Evolutionary conservation across 768 basidiomycete genomes (phyloP).

Genomic region (Mrakia blollopis): DNA sequence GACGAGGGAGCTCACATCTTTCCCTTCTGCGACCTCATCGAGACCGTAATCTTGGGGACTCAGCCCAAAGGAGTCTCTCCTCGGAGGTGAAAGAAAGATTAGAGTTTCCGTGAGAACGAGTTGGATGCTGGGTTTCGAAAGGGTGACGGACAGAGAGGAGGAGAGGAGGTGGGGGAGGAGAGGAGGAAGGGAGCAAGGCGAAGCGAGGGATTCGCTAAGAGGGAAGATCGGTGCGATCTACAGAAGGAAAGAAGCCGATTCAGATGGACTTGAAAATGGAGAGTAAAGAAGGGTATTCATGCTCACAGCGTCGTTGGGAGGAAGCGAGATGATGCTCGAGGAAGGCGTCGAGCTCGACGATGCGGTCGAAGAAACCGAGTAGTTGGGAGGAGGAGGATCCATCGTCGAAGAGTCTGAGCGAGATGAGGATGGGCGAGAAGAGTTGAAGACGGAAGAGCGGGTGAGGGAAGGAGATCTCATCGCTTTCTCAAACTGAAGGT

Average conservation of each 20-base stretch:
- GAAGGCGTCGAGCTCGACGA: conserved; percentile 3
- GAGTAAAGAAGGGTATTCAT: too few species aligned
- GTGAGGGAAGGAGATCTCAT: too few species aligned
- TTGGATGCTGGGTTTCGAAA: not conserved
- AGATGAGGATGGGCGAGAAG: too few species aligned
- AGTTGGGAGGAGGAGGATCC: not conserved
- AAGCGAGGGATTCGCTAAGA: not conserved
- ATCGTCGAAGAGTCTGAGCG: too few species aligned
- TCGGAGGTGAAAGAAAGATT: not conserved
- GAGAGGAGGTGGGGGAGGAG: not conserved
- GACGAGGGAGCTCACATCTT: not conserved
- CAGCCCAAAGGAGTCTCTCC: not conserved
- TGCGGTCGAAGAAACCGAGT: not conserved
- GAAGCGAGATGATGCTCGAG: too few species aligned
- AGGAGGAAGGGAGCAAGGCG: not conserved
- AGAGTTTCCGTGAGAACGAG: not conserved
- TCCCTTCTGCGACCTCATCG: not conserved
- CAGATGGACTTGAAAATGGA: not conserved
- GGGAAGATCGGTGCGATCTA: not conserved
- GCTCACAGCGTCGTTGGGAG: too few species aligned
- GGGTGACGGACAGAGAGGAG: not conserved
- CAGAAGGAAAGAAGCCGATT: not conserved
- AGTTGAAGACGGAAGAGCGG: too few species aligned
- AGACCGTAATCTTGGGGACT: not conserved
- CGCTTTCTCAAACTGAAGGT: too few species aligned